Percentiles rank a stretch among this genome's conserved stretches.
These are phyloP conservation scores for Chaetomiaceae sp. DNA, from an alignment of 2,329 filamentous ascomycete species.

Conservation along the genomic window DNA sequence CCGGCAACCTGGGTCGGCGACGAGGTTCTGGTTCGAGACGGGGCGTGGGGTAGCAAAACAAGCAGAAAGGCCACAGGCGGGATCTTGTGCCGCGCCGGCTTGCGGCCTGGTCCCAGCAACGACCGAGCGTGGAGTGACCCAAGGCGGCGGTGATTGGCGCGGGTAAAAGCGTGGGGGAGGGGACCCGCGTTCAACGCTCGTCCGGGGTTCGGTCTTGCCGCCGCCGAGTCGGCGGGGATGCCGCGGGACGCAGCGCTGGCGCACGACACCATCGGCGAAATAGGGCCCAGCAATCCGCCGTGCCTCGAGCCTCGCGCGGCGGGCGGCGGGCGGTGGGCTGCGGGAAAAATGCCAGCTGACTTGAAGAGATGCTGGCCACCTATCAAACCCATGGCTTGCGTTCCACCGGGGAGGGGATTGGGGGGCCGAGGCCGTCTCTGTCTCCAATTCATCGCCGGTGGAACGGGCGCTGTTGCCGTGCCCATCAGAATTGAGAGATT, in stretches of 20 bases:
- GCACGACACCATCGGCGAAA: conserved; percentile 2
- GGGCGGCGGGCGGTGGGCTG: no score
- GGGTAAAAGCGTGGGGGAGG: neutral
- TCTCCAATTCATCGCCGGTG: no score
- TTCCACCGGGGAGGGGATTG: no score
- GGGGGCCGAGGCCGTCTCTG: conserved; percentile 8
- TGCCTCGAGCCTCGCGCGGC: neutral
- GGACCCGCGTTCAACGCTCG: conserved; percentile 3
- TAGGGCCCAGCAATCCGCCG: neutral
- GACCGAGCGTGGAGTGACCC: neutral
- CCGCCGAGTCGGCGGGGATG: conserved; percentile 9
- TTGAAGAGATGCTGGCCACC: neutral
- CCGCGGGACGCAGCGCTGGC: neutral
- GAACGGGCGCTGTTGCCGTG: conserved; percentile 4
- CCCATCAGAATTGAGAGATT: no score
- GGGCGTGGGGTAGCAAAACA: no score
- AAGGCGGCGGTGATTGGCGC: conserved; percentile 11
- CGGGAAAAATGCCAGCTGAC: conserved; percentile 3
- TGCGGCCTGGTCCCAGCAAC: neutral
- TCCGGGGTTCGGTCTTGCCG: conserved; percentile 14
- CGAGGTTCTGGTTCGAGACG: no score
- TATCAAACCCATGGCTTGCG: neutral
- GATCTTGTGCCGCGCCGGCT: no score
- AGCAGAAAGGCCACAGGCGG: no score
- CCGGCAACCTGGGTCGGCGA: no score